Base-by-base conservation (phyloP, 2,329 filamentous ascomycete species). In the Rosellinia necatrix region DNA sequence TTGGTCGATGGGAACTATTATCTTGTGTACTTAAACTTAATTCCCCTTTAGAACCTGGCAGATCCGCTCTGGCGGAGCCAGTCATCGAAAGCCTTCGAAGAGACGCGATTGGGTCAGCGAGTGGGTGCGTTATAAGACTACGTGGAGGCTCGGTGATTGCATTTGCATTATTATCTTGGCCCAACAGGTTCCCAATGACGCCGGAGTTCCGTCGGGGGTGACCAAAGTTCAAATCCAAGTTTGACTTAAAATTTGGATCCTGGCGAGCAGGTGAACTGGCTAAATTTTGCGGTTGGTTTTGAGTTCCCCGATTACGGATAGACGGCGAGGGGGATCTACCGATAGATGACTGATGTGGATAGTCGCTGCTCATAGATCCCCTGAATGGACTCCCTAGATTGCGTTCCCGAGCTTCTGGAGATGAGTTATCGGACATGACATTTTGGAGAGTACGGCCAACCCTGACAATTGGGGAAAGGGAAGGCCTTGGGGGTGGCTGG, bases 361-460 rank as follows among this genome's bases (percentile, higher is more conserved):
- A 44, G 30, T 67, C 70, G 50, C 70, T 70, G 29, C 66, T 58
- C 9, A 63, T 56, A 2, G 74, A 74, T 12, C 74, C 69, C 48
- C 78, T 75, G 60, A 86, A 86, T 0, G 83, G 83, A 52, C 83
- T 85, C 12, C 81, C 76, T 2, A 85, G 70, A 9, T 78, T 76
- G 29, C 75, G 74, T 38, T 81, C 79, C n/a, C 74, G 75, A 6
- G 70, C 74, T 47, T 79, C 78, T 1, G 83, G 82, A 0, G 83
- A 84, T 0, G 82, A 81, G 6, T 81, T 80, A 59, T 85, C 82
- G 0, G 82, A 84, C 9, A 83, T 82, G 32, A 85, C 79, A 55
- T 76, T 82, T 64, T 85, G 82, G 12, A 86, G 69, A 25, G 78
- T 81, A 43, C 80, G 75, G 3, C 82, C 82, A 22, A 77, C 82